Conservation (phyloP, 2,329 filamentous ascomycete genomes). For the Botrytis squamosa region DNA sequence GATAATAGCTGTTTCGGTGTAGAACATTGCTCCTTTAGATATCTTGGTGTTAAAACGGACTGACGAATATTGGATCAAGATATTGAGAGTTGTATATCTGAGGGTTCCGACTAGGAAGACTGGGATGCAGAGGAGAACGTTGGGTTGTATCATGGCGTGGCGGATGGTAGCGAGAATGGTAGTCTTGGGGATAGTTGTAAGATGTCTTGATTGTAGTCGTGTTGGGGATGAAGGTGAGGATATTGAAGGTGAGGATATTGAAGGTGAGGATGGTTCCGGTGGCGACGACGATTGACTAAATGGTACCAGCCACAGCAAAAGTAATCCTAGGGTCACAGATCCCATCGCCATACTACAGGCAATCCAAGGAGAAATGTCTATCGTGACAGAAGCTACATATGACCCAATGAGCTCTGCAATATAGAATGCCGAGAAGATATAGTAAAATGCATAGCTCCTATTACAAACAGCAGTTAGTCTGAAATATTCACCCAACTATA, state of each 20-base stretch:
- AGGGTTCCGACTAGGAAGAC: conserved; percentile 38
- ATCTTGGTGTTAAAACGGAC: conserved; percentile 35
- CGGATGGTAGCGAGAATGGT: conserved; percentile 22
- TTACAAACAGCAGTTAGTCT: not conserved
- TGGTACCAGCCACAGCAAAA: conserved; percentile 32
- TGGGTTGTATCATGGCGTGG: conserved; percentile 26
- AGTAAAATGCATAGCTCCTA: conserved; percentile 38
- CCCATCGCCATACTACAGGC: conserved; percentile 33
- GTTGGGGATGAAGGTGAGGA: not conserved
- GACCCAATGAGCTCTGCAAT: conserved; percentile 37
- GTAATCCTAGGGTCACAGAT: conserved; percentile 29
- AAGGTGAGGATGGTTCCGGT: not conserved
- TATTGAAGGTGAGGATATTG: not conserved
- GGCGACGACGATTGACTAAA: conserved; percentile 15
- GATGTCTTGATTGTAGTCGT: not conserved
- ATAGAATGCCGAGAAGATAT: conserved; percentile 39
- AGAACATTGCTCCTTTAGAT: conserved; percentile 36
- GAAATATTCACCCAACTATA: not conserved
- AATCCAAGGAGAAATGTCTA: conserved; percentile 38
- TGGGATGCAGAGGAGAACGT: conserved; percentile 32
- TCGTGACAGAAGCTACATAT: conserved; percentile 34
- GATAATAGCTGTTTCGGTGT: conserved; percentile 37
- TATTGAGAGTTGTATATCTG: conserved; percentile 36
- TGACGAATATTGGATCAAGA: conserved; percentile 38
- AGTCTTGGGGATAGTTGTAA: not conserved